Evolutionary conservation across 371 early-diverging fungal species (phyloP).

Genomic region (Mortierella sp.): DNA sequence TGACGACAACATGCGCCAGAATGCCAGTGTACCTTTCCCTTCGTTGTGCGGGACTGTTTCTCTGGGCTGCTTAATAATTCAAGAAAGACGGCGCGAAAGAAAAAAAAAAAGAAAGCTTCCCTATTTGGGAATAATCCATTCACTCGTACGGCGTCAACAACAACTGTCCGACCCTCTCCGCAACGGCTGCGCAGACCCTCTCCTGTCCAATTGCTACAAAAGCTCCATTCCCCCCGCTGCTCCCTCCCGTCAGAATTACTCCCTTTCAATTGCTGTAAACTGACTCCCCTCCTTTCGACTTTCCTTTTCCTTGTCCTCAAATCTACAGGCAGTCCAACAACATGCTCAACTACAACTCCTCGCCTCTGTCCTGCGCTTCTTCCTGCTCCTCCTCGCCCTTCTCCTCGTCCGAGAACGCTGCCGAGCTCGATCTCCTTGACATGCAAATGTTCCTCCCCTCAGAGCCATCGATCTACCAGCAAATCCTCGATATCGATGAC

Average conservation of each 20-base stretch:
- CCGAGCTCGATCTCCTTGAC: conserved; percentile 45
- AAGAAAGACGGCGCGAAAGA: conserved; percentile 5
- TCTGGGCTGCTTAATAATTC: neutral
- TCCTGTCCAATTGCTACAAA: neutral
- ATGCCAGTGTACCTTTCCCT: neutral
- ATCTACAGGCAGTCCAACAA: conserved; percentile 33
- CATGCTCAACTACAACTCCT: conserved; percentile 32
- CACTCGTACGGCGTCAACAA: neutral
- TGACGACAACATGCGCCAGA: neutral
- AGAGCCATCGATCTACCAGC: conserved; percentile 44
- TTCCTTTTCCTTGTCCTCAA: neutral
- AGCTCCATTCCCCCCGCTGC: neutral
- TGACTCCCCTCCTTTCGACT: neutral
- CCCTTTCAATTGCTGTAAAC: neutral
- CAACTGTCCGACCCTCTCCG: neutral
- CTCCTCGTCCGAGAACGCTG: conserved; percentile 40
- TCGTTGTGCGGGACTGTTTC: neutral
- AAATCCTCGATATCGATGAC: conserved; percentile 38
- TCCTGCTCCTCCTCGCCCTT: conserved; percentile 54
- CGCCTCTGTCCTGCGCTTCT: conserved; percentile 50
- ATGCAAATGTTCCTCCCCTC: conserved; percentile 49
- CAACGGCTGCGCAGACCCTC: neutral
- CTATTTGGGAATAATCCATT: neutral
- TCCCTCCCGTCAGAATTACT: neutral
- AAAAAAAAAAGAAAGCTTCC: neutral